phyloP scores from a whole-genome alignment of 73 alveolate genomes.

The Paramecium biaurelia region DNA sequence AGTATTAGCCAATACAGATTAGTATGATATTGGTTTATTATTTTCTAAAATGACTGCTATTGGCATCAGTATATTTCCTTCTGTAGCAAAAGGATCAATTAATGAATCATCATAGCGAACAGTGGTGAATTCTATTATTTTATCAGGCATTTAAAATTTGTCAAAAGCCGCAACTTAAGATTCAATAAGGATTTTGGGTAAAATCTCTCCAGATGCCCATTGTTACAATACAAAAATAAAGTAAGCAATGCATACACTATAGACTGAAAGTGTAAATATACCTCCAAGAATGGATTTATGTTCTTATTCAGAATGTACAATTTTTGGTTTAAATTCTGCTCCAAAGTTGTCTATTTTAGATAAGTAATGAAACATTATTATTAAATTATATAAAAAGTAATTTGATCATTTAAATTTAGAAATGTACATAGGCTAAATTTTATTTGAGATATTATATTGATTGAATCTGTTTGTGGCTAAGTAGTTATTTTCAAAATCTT shows the following conservation, averaged over 20 bases:
- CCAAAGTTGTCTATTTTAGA: background rate
- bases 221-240: background rate
- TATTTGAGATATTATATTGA: background rate
- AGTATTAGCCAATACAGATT: background rate
- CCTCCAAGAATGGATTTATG: conserved; percentile 26
- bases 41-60: background rate
- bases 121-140: background rate
- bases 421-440: background rate
- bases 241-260: background rate
- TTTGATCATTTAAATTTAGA: background rate
- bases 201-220: conserved; percentile 2
- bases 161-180: background rate
- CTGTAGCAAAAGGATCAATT: background rate
- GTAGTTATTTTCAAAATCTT: background rate
- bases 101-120: background rate
- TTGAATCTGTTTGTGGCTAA: background rate
- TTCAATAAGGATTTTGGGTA: background rate
- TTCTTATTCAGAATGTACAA: background rate
- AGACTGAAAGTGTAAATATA: background rate
- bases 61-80: background rate
- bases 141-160: background rate
- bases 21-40: background rate
- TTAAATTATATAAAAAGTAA: background rate
- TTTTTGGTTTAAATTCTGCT: background rate
- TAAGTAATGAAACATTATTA: background rate